phyloP scores from a whole-genome alignment of 2,329 filamentous ascomycete genomes.

The Sclerotinia glacialis region DNA sequence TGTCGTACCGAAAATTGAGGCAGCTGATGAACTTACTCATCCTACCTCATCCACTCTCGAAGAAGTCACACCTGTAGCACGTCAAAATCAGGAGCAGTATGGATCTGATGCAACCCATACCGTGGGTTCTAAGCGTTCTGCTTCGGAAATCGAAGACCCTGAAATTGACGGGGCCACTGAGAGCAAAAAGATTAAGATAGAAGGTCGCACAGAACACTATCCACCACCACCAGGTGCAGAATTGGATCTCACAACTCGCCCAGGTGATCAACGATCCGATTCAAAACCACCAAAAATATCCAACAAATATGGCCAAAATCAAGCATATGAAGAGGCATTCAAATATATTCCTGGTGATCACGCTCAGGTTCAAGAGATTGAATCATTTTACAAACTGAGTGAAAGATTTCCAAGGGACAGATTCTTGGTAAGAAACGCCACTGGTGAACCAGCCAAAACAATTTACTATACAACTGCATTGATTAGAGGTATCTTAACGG shows the following conservation, averaged over 20 bases:
- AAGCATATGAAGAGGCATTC: slow-evolving; percentile 80
- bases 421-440: slow-evolving; percentile 93
- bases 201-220: slow-evolving; percentile 39
- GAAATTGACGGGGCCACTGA: slow-evolving; percentile 26
- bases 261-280: slow-evolving; percentile 31
- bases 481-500: slow-evolving; percentile 76
- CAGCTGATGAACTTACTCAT: slow-evolving; percentile 34
- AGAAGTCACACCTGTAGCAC: slow-evolving; percentile 34
- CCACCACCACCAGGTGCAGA: slow-evolving; percentile 39
- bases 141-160: slow-evolving; percentile 38
- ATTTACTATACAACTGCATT: slow-evolving; percentile 93
- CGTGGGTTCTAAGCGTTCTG: slow-evolving; percentile 40
- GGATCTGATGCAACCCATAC: slow-evolving; percentile 28
- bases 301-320: slow-evolving; percentile 37
- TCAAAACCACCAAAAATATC: slow-evolving; percentile 22
- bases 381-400: slow-evolving; percentile 81
- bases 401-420: slow-evolving; percentile 81
- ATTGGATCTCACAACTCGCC: slow-evolving; percentile 34
- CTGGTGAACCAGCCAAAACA: slow-evolving; percentile 83
- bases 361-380: slow-evolving; percentile 72
- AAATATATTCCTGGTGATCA: slow-evolving; percentile 79
- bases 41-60: slow-evolving; percentile 31
- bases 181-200: slow-evolving; percentile 48
- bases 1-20: slow-evolving; percentile 38
- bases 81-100: slow-evolving; percentile 38